Evolutionary conservation across 768 basidiomycete genomes (phyloP).

Genomic region (Pulveroboletus frians): DNA sequence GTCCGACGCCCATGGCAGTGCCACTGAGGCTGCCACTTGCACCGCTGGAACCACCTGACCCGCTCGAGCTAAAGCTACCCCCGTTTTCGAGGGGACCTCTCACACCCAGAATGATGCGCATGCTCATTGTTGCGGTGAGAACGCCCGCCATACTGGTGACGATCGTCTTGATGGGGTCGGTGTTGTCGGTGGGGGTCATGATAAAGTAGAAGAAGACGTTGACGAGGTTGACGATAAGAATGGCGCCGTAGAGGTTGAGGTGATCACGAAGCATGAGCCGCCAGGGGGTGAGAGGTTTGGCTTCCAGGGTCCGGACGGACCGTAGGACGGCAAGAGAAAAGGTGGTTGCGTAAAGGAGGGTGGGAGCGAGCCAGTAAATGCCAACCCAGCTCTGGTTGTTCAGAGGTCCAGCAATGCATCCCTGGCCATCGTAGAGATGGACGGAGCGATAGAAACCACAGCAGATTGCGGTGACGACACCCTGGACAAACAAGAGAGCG

Average conservation of each 20-base stretch:
- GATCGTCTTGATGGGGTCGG: slow-evolving; percentile 76
- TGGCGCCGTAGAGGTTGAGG: slow-evolving; percentile 78
- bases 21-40: slow-evolving; percentile 38
- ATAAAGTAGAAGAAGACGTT: slow-evolving; percentile 89
- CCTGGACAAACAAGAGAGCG: slow-evolving; percentile 57
- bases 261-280: slow-evolving; percentile 89
- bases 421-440: slow-evolving; percentile 66
- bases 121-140: slow-evolving; percentile 81
- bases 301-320: slow-evolving; percentile 20
- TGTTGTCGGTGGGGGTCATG: slow-evolving; percentile 54
- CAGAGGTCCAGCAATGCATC: slow-evolving; percentile 82
- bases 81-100: slow-evolving; percentile 70
- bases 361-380: slow-evolving; percentile 79
- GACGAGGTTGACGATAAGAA: slow-evolving; percentile 74
- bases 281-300: slow-evolving; percentile 62
- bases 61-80: slow-evolving; percentile 62
- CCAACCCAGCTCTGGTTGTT: slow-evolving; percentile 65
- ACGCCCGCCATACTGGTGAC: slow-evolving; percentile 84
- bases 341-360: slow-evolving; percentile 49
- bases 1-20: slow-evolving; percentile 17
- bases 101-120: slow-evolving; percentile 80
- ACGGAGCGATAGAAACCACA: slow-evolving; percentile 83
- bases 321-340: slow-evolving; percentile 23
- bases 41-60: slow-evolving; percentile 41
- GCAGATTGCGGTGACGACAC: slow-evolving; percentile 66